phyloP scores from a whole-genome alignment of 2,329 filamentous ascomycete genomes.

The Alternaria brassicicola region DNA sequence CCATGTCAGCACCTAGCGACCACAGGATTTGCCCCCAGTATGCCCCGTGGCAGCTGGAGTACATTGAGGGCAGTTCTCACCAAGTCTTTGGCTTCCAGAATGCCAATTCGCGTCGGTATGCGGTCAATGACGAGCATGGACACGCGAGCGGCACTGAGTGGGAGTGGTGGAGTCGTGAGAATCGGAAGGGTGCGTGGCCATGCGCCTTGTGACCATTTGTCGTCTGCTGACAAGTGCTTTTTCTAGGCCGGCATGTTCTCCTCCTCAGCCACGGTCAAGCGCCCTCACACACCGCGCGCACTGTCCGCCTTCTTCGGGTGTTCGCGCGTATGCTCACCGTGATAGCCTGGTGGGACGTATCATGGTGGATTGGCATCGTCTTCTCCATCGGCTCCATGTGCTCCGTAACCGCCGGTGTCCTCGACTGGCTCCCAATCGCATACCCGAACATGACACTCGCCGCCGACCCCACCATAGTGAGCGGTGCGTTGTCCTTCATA shows the following conservation, averaged over 20 bases:
- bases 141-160: neutral
- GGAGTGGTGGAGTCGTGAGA: neutral
- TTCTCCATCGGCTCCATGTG: neutral
- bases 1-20: neutral
- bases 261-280: neutral
- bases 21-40: neutral
- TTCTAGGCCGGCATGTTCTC: neutral
- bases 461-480: neutral
- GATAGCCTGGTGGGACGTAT: neutral
- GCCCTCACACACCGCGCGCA: neutral
- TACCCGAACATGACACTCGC: neutral
- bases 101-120: neutral
- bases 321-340: neutral
- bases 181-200: neutral
- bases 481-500: neutral
- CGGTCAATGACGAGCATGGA: neutral
- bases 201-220: neutral
- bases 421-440: neutral
- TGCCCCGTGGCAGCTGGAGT: neutral
- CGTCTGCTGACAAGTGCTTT: neutral
- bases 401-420: neutral
- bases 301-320: neutral
- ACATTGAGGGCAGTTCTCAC: neutral
- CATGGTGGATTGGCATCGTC: neutral
- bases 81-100: neutral